Conservation (phyloP, 2,329 filamentous ascomycete genomes). For the Chaetomium globosum region DNA sequence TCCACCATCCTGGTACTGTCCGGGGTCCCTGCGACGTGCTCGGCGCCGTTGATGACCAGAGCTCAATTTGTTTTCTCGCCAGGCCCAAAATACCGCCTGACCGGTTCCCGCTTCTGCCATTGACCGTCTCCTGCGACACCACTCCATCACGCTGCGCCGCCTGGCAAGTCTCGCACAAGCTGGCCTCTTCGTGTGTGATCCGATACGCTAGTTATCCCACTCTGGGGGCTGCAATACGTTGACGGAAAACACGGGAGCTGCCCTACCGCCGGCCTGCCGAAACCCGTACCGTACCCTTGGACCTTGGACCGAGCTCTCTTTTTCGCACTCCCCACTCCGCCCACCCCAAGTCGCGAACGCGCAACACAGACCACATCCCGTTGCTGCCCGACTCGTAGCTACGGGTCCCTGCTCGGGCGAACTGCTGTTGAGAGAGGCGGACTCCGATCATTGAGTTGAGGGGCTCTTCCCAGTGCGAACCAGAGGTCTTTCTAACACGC, state of each 20-base stretch:
- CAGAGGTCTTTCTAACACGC: conserved; percentile 17
- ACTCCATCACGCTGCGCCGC: conserved; percentile 24
- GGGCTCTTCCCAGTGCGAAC: conserved; percentile 14
- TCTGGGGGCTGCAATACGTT: neutral
- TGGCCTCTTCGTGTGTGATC: conserved; percentile 15
- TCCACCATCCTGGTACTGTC: conserved; percentile 34
- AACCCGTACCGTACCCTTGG: conserved; percentile 28
- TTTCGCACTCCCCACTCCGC: conserved; percentile 30
- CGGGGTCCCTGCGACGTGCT: conserved; percentile 33
- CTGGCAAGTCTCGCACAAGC: conserved; percentile 21
- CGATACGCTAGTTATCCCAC: conserved; percentile 13
- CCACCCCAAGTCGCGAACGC: conserved; percentile 23
- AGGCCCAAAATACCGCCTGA: conserved; percentile 29
- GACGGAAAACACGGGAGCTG: conserved; percentile 1
- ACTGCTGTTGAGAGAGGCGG: conserved; percentile 22
- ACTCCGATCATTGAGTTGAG: conserved; percentile 19
- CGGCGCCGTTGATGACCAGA: conserved; percentile 29
- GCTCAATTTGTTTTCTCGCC: conserved; percentile 32
- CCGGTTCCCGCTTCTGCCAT: conserved; percentile 26
- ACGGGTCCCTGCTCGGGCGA: conserved; percentile 24
- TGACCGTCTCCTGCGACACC: conserved; percentile 31
- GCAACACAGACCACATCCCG: conserved; percentile 22
- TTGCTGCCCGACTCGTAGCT: conserved; percentile 36
- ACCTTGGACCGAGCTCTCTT: conserved; percentile 29
- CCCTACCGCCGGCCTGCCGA: conserved; percentile 30